Conservation (phyloP, 2,329 filamentous ascomycete genomes). For the Pseudogymnoascus sp. region DNA sequence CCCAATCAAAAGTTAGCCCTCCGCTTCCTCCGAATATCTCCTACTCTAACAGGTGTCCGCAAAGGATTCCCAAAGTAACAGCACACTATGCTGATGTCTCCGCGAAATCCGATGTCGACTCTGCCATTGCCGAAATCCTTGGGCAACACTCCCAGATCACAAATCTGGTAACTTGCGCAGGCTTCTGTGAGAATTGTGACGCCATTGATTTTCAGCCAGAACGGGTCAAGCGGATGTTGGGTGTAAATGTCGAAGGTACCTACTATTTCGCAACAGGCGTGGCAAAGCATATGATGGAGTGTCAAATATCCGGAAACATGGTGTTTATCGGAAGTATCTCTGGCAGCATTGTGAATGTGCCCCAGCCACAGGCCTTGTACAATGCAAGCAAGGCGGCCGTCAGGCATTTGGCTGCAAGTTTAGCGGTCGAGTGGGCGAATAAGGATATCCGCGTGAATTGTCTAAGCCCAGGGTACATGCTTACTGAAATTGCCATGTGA, state of each 20-base stretch:
- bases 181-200: constrained; percentile 93
- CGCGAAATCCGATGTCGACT: constrained; percentile 66
- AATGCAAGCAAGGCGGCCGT: constrained; percentile 91
- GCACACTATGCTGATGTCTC: constrained; percentile 82
- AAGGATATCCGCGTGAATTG: constrained; percentile 88
- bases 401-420: constrained; percentile 73
- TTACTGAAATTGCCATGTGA: constrained; percentile 56
- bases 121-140: constrained; percentile 62
- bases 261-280: constrained; percentile 80
- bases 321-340: constrained; percentile 96
- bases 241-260: constrained; percentile 86
- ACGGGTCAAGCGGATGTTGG: constrained; percentile 87
- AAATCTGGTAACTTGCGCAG: constrained; percentile 88
- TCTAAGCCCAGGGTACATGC: constrained; percentile 93
- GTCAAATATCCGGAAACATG: constrained; percentile 71
- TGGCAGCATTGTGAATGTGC: constrained; percentile 82
- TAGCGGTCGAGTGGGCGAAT: constrained; percentile 90
- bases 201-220: constrained; percentile 86
- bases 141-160: constrained; percentile 72
- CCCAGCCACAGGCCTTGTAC: constrained; percentile 87
- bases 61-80: constrained; percentile 69
- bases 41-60: background rate
- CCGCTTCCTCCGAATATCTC: background rate
- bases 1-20: background rate
- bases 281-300: constrained; percentile 80